phyloP scores from a whole-genome alignment of 2,329 filamentous ascomycete genomes.

The Aschersonia sp. region DNA sequence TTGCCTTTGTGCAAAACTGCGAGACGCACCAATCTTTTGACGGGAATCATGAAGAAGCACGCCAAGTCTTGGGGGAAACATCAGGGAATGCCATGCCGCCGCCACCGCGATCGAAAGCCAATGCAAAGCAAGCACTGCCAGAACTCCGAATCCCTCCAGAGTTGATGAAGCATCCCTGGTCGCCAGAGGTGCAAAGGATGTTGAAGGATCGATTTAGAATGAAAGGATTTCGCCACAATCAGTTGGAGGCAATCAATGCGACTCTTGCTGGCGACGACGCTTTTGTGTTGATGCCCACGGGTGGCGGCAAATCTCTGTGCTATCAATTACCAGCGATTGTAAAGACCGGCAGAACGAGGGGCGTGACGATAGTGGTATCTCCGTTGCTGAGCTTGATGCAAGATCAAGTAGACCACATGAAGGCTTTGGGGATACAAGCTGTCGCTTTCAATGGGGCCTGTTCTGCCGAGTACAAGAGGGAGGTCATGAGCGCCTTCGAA shows the following conservation, averaged over 20 bases:
- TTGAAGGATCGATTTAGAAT: conserved; percentile 75
- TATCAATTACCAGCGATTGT: conserved; percentile 90
- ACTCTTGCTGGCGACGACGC: conserved; percentile 77
- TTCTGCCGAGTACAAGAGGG: conserved; percentile 41
- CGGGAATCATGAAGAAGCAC: conserved; percentile 10
- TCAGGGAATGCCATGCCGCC: conserved; percentile 28
- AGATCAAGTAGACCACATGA: conserved; percentile 81
- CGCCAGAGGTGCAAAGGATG: conserved; percentile 65
- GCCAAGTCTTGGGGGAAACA: conserved; percentile 29
- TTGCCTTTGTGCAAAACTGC: conserved; percentile 35
- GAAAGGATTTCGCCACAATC: conserved; percentile 75
- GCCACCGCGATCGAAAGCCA: conserved; percentile 16
- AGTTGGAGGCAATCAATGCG: conserved; percentile 90
- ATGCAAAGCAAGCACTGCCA: conserved; percentile 16
- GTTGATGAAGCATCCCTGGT: conserved; percentile 64
- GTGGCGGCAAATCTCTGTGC: conserved; percentile 90
- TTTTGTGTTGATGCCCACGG: conserved; percentile 95
- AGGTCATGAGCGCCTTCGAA: conserved; percentile 51
- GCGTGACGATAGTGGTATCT: conserved; percentile 89
- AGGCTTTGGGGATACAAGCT: conserved; percentile 61
- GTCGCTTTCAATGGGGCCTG: conserved; percentile 71
- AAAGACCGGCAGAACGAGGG: conserved; percentile 62
- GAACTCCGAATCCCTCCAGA: conserved; percentile 29
- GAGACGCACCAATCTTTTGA: conserved; percentile 24
- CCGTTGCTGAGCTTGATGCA: conserved; percentile 93